phyloP scores from a whole-genome alignment of 2,329 filamentous ascomycete species.

The Bipolaris cookei region DNA sequence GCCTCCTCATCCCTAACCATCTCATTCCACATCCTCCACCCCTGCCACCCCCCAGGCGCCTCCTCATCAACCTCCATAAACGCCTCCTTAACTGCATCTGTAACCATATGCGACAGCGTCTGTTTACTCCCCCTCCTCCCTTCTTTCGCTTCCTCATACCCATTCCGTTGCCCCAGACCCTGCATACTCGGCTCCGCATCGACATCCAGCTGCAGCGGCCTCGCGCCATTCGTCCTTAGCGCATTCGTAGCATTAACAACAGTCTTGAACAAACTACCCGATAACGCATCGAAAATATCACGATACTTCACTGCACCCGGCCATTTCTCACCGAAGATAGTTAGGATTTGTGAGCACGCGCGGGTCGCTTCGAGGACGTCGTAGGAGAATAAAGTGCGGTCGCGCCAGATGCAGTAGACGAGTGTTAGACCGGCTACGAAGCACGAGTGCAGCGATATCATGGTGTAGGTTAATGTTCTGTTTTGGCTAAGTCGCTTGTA shows the following conservation, averaged over 20 bases:
- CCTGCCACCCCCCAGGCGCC: constrained; percentile 36
- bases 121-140: background rate
- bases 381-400: constrained; percentile 32
- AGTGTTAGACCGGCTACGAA: constrained; percentile 36
- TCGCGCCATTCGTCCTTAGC: background rate
- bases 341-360: constrained; percentile 34
- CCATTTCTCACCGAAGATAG: constrained; percentile 39
- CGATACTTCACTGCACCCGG: constrained; percentile 37
- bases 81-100: constrained; percentile 36
- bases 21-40: constrained; percentile 38
- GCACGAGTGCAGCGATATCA: constrained; percentile 37
- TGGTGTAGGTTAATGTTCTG: constrained; percentile 35
- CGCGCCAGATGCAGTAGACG: constrained; percentile 38
- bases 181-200: constrained; percentile 5
- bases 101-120: constrained; percentile 22
- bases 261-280: constrained; percentile 26
- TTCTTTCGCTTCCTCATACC: background rate
- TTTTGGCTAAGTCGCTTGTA: constrained; percentile 36
- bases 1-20: constrained; percentile 25
- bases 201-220: constrained; percentile 9
- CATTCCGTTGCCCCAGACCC: background rate
- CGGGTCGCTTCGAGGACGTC: constrained; percentile 35
- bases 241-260: constrained; percentile 6
- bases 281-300: constrained; percentile 37
- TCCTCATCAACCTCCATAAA: constrained; percentile 41